Evolutionary conservation across 2,329 filamentous ascomycete genomes (phyloP).

Genomic region (Fonsecaea erecta): DNA sequence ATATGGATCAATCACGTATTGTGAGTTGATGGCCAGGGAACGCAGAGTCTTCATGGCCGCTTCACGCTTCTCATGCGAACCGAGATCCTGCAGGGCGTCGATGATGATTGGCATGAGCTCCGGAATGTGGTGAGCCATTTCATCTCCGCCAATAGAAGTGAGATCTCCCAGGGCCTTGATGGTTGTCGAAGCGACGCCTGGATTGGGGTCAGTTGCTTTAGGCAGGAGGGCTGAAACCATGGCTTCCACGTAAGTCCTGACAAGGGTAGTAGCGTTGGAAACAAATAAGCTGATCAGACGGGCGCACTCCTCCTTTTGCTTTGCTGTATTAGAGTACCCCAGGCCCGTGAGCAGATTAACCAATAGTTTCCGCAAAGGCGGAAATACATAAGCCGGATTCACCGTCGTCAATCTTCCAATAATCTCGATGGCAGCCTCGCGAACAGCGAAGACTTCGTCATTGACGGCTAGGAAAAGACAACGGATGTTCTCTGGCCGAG

Average conservation of each 20-base stretch:
- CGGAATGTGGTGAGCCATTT: constrained; percentile 90
- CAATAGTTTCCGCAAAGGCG: constrained; percentile 88
- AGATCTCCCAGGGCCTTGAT: constrained; percentile 93
- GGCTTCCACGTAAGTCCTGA: constrained; percentile 95
- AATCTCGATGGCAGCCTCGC: constrained; percentile 93
- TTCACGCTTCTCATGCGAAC: constrained; percentile 85
- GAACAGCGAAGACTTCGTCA: constrained; percentile 88
- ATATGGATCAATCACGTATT: constrained; percentile 97
- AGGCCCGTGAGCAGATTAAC: constrained; percentile 96
- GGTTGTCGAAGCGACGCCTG: constrained; percentile 92
- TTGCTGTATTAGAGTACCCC: constrained; percentile 90
- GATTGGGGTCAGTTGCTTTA: constrained; percentile 82
- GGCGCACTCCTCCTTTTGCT: constrained; percentile 95
- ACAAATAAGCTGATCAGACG: constrained; percentile 91
- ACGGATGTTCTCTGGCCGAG: constrained; percentile 95
- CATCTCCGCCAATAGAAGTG: constrained; percentile 88
- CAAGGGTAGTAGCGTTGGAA: constrained; percentile 86
- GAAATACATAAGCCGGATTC: constrained; percentile 97
- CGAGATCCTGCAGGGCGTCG: constrained; percentile 90
- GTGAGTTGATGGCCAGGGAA: constrained; percentile 91
- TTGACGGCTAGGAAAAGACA: constrained; percentile 95
- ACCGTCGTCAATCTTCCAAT: constrained; percentile 89
- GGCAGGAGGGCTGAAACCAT: constrained; percentile 95
- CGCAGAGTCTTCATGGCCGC: constrained; percentile 88
- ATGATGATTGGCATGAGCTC: constrained; percentile 94